A percentile compares a stretch with the other conserved stretches of the same genome.
Evolutionary conservation across 768 basidiomycete genomes (phyloP).

Genomic region (Gelatoporia subvermispora): DNA sequence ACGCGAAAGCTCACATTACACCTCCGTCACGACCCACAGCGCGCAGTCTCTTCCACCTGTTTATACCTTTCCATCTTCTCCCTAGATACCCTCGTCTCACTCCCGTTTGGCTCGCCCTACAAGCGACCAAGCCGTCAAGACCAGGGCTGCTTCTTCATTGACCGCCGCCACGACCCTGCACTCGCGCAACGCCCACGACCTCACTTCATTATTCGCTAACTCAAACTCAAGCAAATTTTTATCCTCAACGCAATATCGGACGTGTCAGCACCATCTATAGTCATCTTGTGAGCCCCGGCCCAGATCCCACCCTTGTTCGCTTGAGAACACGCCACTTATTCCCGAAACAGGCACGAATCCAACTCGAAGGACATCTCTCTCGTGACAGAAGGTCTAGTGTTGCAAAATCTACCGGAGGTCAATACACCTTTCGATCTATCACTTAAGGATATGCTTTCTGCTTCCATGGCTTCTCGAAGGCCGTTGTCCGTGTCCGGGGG

Average conservation of each 20-base stretch:
- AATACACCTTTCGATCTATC: slow-evolving; percentile 28
- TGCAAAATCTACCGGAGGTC: slow-evolving; percentile 28
- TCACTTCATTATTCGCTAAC: slow-evolving; percentile 13
- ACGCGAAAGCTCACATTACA: slow-evolving; percentile 29
- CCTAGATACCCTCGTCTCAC: slow-evolving; percentile 14
- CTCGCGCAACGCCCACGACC: slow-evolving; percentile 8
- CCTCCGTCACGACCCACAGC: slow-evolving; percentile 53
- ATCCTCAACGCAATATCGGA: slow-evolving; percentile 38
- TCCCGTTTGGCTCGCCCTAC: slow-evolving; percentile 16
- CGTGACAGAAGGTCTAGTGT: slow-evolving; percentile 25
- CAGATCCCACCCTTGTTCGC: background rate
- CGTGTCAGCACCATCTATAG: slow-evolving; percentile 41
- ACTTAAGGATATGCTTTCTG: slow-evolving; percentile 19
- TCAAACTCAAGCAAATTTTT: slow-evolving; percentile 12
- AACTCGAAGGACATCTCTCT: slow-evolving; percentile 34
- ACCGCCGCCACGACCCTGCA: slow-evolving; percentile 24
- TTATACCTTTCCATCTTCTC: slow-evolving; percentile 38
- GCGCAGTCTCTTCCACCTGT: slow-evolving; percentile 40
- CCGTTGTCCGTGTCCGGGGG: slow-evolving; percentile 17
- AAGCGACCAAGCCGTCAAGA: slow-evolving; percentile 7
- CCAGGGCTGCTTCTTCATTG: slow-evolving; percentile 26
- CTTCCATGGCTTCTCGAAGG: slow-evolving; percentile 18
- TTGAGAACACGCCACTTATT: slow-evolving; percentile 31
- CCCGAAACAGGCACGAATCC: slow-evolving; percentile 63
- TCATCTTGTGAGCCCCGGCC: slow-evolving; percentile 39